Evolutionary conservation across 169 alveolate genomes (phyloP).

Genomic region (Babesia sp.): DNA sequence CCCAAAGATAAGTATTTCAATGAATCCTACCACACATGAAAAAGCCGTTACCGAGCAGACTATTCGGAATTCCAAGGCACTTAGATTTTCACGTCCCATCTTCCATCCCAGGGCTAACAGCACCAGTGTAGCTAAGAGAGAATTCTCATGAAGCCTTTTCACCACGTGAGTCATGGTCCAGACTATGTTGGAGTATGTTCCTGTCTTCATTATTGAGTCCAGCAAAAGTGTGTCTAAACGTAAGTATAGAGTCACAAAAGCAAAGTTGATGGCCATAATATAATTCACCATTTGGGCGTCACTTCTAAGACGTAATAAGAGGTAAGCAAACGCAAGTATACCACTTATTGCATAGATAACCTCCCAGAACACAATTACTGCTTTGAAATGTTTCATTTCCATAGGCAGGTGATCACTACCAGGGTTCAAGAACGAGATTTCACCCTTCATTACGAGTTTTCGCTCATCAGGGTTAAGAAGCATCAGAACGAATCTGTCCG

Average conservation of each 20-base stretch:
- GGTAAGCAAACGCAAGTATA: conserved; percentile 2
- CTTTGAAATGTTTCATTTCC: conserved; percentile 47
- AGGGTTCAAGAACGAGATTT: conserved; percentile 43
- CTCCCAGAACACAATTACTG: conserved; percentile 40
- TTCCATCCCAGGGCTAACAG: conserved; percentile 67
- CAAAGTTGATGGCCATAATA: conserved; percentile 49
- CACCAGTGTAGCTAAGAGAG: conserved; percentile 19
- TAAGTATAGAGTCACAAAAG: conserved; percentile 30
- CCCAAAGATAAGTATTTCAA: conserved; percentile 60
- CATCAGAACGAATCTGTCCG: conserved; percentile 47
- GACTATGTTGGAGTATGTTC: conserved; percentile 17
- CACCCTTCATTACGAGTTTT: conserved; percentile 36
- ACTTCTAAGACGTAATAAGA: neutral
- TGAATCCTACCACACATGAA: conserved; percentile 37
- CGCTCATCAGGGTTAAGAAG: conserved; percentile 58
- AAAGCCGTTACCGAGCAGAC: conserved; percentile 19
- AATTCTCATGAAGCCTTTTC: conserved; percentile 58
- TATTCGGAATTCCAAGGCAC: conserved; percentile 32
- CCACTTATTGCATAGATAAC: conserved; percentile 6
- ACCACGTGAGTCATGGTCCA: conserved; percentile 53
- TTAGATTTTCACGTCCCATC: conserved; percentile 36
- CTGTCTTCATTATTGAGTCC: conserved; percentile 10
- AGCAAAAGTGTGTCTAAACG: conserved; percentile 28
- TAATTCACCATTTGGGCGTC: conserved; percentile 26
- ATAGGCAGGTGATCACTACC: conserved; percentile 32